Conservation (phyloP, 208 protist genomes). For the Herpetomonas samuelpessoai region DNA sequence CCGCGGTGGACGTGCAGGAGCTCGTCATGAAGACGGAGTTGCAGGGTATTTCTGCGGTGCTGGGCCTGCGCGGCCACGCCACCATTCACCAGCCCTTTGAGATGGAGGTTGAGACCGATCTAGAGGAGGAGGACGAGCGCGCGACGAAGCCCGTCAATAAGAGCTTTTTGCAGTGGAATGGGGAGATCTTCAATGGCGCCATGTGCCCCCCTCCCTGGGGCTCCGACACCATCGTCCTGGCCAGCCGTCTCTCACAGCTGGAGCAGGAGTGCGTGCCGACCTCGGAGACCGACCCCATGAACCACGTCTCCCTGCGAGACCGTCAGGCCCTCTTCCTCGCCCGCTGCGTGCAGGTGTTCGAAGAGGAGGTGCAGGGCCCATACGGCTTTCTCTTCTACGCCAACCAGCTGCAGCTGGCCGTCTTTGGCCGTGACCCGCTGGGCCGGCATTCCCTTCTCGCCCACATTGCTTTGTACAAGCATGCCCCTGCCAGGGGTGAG, state of each 20-base stretch:
- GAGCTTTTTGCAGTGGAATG: slow-evolving; percentile 82
- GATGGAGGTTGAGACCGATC: slow-evolving; percentile 39
- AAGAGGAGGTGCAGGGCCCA: slow-evolving; percentile 72
- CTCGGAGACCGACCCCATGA: neutral
- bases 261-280: slow-evolving; percentile 34
- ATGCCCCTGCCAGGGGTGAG: no score
- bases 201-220: slow-evolving; percentile 55
- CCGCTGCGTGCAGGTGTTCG: slow-evolving; percentile 59
- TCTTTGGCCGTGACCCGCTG: slow-evolving; percentile 89
- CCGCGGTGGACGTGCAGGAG: neutral
- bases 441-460: slow-evolving; percentile 84
- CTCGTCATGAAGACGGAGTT: slow-evolving; percentile 30
- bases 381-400: slow-evolving; percentile 86
- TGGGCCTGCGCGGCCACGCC: slow-evolving; percentile 52
- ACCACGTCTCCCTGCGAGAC: slow-evolving; percentile 17
- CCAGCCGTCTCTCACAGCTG: slow-evolving; percentile 49
- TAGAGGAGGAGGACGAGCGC: slow-evolving; percentile 24
- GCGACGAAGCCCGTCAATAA: slow-evolving; percentile 20
- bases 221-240: slow-evolving; percentile 74
- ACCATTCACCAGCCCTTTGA: slow-evolving; percentile 70
- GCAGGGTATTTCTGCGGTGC: slow-evolving; percentile 54
- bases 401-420: slow-evolving; percentile 44
- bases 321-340: slow-evolving; percentile 53
- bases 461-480: slow-evolving; percentile 25
- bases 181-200: slow-evolving; percentile 79